These are phyloP conservation scores for Hanseniaspora meyeri DNA, from an alignment of 805 yeast species.

Conservation along the genomic window DNA sequence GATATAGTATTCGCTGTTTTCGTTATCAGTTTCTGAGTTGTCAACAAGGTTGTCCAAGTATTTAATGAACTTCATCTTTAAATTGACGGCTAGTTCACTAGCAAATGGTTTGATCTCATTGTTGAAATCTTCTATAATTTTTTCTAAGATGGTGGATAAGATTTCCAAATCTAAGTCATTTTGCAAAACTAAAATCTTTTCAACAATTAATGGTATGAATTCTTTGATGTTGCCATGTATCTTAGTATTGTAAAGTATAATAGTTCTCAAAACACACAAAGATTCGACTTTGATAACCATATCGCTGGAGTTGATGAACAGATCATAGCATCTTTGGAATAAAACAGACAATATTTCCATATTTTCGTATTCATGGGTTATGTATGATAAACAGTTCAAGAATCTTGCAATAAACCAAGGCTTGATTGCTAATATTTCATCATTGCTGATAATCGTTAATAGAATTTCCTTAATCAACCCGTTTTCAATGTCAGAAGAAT, in stretches of 20 bases:
- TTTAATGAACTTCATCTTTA: conserved; percentile 49
- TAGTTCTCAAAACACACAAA: conserved; percentile 75
- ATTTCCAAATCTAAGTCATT: conserved; percentile 77
- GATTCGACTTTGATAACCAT: conserved; percentile 76
- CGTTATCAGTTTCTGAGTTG: conserved; percentile 32
- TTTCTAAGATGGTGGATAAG: conserved; percentile 84
- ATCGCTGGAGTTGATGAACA: conserved; percentile 27
- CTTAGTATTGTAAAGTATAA: conserved; percentile 46
- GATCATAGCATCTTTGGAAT: conserved; percentile 33
- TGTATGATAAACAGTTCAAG: conserved; percentile 42
- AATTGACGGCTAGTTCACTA: conserved; percentile 44
- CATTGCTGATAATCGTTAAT: conserved; percentile 1
- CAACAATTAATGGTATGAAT: conserved; percentile 72
- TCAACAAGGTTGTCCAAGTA: conserved; percentile 22
- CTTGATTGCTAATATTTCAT: conserved; percentile 6
- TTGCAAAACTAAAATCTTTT: conserved; percentile 60
- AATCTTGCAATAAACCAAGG: conserved; percentile 64
- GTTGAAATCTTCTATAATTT: conserved; percentile 78
- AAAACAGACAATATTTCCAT: conserved; percentile 30
- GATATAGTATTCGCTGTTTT: conserved; percentile 58
- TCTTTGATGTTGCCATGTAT: conserved; percentile 59
- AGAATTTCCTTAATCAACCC: conserved; percentile 3
- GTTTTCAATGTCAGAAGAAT: conserved; percentile 1
- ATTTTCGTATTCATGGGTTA: conserved; percentile 27
- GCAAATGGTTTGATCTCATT: conserved; percentile 86